These are phyloP conservation scores for Lichtheimia ramosa DNA, from an alignment of 371 early-diverging fungal species.

Conservation along the genomic window DNA sequence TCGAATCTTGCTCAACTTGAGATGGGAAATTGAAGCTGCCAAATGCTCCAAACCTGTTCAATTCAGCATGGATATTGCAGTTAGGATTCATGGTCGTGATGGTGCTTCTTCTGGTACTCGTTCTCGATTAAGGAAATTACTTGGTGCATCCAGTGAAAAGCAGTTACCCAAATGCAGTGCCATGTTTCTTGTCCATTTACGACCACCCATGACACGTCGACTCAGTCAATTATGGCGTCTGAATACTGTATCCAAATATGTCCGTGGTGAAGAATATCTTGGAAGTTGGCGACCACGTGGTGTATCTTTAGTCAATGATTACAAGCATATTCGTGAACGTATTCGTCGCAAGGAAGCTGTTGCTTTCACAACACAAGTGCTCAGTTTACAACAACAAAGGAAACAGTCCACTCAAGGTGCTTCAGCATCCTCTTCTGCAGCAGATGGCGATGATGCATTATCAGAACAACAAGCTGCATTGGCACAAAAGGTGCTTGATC, in stretches of 20 bases:
- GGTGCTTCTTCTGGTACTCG: conserved; percentile 25
- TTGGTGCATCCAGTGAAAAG: conserved; percentile 30
- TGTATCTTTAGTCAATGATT: conserved; percentile 66
- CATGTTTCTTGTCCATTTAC: conserved; percentile 52
- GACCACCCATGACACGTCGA: conserved; percentile 56
- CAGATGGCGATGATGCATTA: neutral
- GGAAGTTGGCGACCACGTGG: conserved; percentile 77
- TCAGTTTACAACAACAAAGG: conserved; percentile 20
- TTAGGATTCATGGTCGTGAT: conserved; percentile 55
- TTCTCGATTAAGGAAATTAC: conserved; percentile 33
- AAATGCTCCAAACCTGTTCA: conserved; percentile 56
- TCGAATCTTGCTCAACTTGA: conserved; percentile 57
- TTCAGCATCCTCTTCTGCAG: neutral
- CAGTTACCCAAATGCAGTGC: conserved; percentile 41
- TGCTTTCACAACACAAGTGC: conserved; percentile 44
- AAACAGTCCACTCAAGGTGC: neutral
- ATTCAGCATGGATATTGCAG: conserved; percentile 64
- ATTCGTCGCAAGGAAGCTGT: conserved; percentile 48
- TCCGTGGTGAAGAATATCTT: conserved; percentile 83
- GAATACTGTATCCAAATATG: conserved; percentile 73
- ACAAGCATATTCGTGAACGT: conserved; percentile 32
- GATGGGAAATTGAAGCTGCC: conserved; percentile 57
- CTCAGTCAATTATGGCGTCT: conserved; percentile 70
- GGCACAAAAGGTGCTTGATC: conserved; percentile 36
- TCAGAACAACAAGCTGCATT: conserved; percentile 21